Conservation (phyloP, 2,329 filamentous ascomycete genomes). For the Trichoderma oligosporum region DNA sequence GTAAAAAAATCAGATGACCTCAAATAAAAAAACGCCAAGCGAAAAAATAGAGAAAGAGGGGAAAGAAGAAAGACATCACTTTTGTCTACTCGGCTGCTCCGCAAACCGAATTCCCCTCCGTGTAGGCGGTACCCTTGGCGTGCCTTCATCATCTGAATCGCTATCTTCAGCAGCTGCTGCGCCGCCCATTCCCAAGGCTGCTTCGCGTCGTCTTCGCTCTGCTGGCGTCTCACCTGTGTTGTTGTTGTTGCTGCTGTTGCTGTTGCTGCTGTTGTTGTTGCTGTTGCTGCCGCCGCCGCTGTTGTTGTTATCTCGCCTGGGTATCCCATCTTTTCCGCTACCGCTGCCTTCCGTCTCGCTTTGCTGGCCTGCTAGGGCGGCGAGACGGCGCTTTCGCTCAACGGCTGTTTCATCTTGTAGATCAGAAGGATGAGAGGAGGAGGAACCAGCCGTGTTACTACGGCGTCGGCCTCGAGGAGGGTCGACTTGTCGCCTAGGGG, state of each 20-base stretch:
- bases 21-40: background rate
- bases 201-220: conserved; percentile 68
- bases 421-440: conserved; percentile 22
- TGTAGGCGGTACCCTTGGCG: conserved; percentile 48
- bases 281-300: conserved; percentile 19
- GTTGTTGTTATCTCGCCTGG: background rate
- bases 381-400: conserved; percentile 63
- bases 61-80: background rate
- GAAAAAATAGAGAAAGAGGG: background rate
- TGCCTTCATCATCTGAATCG: conserved; percentile 54
- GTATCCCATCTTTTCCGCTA: background rate
- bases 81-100: conserved; percentile 35
- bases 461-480: conserved; percentile 16
- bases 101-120: conserved; percentile 60
- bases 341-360: conserved; percentile 35
- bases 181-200: conserved; percentile 61
- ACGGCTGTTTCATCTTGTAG: conserved; percentile 60
- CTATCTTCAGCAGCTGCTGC: conserved; percentile 46
- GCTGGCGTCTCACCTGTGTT: conserved; percentile 65
- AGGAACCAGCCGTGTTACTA: background rate
- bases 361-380: conserved; percentile 44
- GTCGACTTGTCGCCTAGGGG: conserved; percentile 20
- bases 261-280: background rate
- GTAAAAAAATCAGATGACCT: background rate
- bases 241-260: background rate